These are phyloP conservation scores for Tillandsia leiboldiana DNA, from an alignment of 176 grass and related monocot genomes.

Conservation along the genomic window DNA sequence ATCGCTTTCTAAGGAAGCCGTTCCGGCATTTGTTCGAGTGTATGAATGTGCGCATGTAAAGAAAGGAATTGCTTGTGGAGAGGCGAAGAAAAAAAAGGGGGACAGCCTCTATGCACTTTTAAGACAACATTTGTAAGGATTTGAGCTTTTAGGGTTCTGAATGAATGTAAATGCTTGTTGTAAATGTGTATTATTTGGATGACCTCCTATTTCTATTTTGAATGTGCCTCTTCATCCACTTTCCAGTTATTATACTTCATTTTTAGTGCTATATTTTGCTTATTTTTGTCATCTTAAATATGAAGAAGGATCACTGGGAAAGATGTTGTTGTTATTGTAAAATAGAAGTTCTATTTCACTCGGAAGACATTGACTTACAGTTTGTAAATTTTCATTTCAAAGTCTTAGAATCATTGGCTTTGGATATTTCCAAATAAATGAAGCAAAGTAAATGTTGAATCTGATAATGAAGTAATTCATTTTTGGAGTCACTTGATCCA, in stretches of 20 bases:
- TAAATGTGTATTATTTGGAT: not conserved
- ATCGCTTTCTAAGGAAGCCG: not conserved
- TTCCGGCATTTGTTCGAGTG: not conserved
- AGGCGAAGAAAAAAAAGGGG: not conserved
- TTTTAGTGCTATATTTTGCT: too few relatives aligned
- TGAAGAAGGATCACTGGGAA: too few relatives aligned
- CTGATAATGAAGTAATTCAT: too few relatives aligned
- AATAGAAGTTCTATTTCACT: too few relatives aligned
- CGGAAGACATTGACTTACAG: too few relatives aligned
- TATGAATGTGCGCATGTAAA: not conserved
- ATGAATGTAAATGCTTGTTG: not conserved
- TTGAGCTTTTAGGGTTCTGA: not conserved
- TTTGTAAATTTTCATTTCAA: too few relatives aligned
- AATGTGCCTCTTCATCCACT: not conserved
- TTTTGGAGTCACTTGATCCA: too few relatives aligned
- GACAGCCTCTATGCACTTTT: not conserved
- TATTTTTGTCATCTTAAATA: too few relatives aligned
- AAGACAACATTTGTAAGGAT: not conserved
- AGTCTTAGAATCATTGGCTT: too few relatives aligned
- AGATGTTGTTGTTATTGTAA: too few relatives aligned
- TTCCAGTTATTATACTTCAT: not conserved
- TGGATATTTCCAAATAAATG: too few relatives aligned
- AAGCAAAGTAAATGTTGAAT: too few relatives aligned
- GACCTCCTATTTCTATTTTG: not conserved
- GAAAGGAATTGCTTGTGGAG: not conserved